Evolutionary conservation across 176 grass and related monocot species (phyloP), one percentile per base, ranked within the genome.

Genomic region (Zoysia pacifica): DNA sequence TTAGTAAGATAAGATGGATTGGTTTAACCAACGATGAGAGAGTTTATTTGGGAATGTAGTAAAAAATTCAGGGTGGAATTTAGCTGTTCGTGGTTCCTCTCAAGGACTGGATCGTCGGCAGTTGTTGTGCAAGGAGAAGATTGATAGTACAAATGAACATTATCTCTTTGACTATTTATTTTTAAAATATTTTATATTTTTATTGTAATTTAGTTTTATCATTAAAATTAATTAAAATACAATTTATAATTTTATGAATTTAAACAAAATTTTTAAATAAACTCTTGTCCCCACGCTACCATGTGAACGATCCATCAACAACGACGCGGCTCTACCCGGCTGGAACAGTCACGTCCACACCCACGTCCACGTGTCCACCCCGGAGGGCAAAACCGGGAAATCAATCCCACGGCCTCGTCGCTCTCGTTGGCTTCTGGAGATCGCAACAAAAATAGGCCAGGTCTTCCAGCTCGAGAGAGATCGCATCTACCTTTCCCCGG

Each of bases 371-470:
- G 75, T 8, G 0, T 10, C 20, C 12, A 50, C 7, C 28, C 47
- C 9, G 7, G 16, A 70, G 80, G 5, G 75, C 84, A 58, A 75
- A 83, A 7, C n/a, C 4, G 39, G 5, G 47, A 65, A 63, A 65
- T 3, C 8, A 7, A 65, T 3, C 8, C 5, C 37, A 13, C 20
- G n/a, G 37, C 50, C 76, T 35, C 48, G 10, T 65, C 37, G 56
- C 14, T 40, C 55, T 45, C 35, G 39, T 36, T 49, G 35, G 39
- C 49, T 49, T 81, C 45, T 15, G 60, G 81, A 80, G 86, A 69
- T 48, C 67, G 66, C 35, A 84, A 70, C 69, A n/a, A 82, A 78
- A 66, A 8, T 50, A 71, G 72, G 72, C 69, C 64, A 55, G 15
- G 62, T 0, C 46, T 28, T 14, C 50, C 50, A 5, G 13, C 19